phyloP scores from a whole-genome alignment of 192 early-diverging fungal genomes.

The Podila verticillata region DNA sequence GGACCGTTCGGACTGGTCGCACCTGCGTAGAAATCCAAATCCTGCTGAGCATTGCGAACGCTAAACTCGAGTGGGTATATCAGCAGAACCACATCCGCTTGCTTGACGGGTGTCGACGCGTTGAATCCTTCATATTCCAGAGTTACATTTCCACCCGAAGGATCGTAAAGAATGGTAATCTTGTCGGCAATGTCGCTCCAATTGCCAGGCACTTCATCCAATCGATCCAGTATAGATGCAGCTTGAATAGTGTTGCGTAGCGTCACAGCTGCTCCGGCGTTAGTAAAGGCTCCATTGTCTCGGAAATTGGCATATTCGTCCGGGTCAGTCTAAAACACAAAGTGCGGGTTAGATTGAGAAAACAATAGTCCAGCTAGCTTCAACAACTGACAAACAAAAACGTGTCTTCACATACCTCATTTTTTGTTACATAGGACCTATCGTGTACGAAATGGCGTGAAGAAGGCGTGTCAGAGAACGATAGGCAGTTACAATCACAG shows the following conservation, averaged over 20 bases:
- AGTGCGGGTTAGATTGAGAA: neutral
- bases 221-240: constrained; percentile 27
- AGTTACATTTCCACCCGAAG: constrained; percentile 13
- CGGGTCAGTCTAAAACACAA: constrained; percentile 32
- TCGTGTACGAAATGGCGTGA: neutral
- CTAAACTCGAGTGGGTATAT: constrained; percentile 44
- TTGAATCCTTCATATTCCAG: constrained; percentile 53
- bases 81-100: constrained; percentile 45
- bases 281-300: constrained; percentile 43
- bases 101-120: constrained; percentile 47
- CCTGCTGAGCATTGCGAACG: constrained; percentile 16
- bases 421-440: constrained; percentile 14
- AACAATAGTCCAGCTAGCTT: neutral
- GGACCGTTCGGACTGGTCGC: constrained; percentile 50
- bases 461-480: neutral
- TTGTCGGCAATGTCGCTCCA: constrained; percentile 47
- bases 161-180: constrained; percentile 35
- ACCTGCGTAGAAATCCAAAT: constrained; percentile 42
- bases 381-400: neutral
- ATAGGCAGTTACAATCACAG: neutral
- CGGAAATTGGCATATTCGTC: constrained; percentile 47
- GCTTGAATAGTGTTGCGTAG: constrained; percentile 42
- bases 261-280: constrained; percentile 36
- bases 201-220: constrained; percentile 14
- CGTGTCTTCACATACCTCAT: neutral